phyloP scores from a whole-genome alignment of 495 filamentous ascomycete species.

The Hyphodiscus hymeniophilus region DNA sequence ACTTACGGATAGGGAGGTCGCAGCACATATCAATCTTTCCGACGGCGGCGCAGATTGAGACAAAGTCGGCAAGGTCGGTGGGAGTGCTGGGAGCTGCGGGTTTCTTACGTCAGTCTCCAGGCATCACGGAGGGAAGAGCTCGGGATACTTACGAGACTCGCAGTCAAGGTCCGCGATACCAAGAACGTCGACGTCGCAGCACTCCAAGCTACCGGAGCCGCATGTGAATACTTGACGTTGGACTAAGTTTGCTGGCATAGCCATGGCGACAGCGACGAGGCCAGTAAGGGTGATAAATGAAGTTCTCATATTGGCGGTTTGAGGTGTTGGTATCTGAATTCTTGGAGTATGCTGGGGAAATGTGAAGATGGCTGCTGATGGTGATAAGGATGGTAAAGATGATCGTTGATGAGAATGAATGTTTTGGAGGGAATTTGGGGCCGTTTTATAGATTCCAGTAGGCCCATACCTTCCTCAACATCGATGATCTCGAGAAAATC shows the following conservation, averaged over 20 bases:
- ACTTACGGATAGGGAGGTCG: conserved; percentile 23
- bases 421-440: too few relatives aligned
- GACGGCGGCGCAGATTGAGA: conserved; percentile 23
- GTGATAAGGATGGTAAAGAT: too few relatives aligned
- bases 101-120: conserved; percentile 1
- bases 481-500: too few relatives aligned
- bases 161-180: conserved; percentile 40
- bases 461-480: too few relatives aligned
- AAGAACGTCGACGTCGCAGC: conserved; percentile 40
- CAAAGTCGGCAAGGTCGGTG: conserved; percentile 20
- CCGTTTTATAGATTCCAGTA: too few relatives aligned
- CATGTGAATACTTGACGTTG: conserved; percentile 21
- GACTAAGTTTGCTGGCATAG: conserved; percentile 16
- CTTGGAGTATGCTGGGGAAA: too few relatives aligned
- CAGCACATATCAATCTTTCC: conserved; percentile 35
- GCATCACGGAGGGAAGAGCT: not conserved
- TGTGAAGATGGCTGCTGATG: too few relatives aligned
- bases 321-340: too few relatives aligned
- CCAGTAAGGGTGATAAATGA: conserved; percentile 27
- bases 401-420: too few relatives aligned
- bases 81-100: conserved; percentile 17
- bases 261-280: conserved; percentile 26
- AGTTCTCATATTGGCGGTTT: conserved; percentile 28
- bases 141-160: conserved; percentile 27
- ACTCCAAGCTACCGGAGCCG: conserved; percentile 23